These are phyloP conservation scores for Populus deltoides DNA, from an alignment of 345 rosid species.

Conservation along the genomic window DNA sequence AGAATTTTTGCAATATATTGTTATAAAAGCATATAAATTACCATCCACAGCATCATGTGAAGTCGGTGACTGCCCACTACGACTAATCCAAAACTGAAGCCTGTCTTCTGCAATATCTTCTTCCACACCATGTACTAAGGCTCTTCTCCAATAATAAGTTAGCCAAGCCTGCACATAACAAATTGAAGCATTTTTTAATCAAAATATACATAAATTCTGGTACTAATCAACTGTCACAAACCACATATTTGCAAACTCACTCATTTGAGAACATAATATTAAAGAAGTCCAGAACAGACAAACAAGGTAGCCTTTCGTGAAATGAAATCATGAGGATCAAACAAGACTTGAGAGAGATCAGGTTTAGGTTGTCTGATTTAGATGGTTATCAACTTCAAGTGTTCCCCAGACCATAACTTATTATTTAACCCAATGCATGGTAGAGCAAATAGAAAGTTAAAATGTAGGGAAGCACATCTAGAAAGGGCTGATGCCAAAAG, in stretches of 20 bases:
- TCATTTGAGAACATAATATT: neutral
- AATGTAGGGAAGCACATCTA: neutral
- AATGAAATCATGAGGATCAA: neutral
- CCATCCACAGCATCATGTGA: slow-evolving; percentile 83
- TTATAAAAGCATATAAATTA: slow-evolving; percentile 20
- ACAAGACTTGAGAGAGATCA: neutral
- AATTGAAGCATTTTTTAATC: neutral
- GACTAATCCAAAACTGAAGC: slow-evolving; percentile 65
- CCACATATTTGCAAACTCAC: neutral
- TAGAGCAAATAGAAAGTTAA: neutral
- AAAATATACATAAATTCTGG: neutral
- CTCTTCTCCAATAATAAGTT: slow-evolving; percentile 80
- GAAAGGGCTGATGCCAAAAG: neutral
- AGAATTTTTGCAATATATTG: neutral
- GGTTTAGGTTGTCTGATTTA: neutral
- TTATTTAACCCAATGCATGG: neutral
- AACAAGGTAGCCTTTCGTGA: neutral
- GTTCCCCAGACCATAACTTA: neutral
- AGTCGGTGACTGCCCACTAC: slow-evolving; percentile 52
- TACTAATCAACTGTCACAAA: neutral
- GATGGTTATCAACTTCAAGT: neutral
- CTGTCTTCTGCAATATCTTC: slow-evolving; percentile 75
- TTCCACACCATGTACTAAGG: slow-evolving; percentile 64
- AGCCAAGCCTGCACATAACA: slow-evolving; percentile 64
- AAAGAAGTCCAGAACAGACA: neutral